phyloP scores from a whole-genome alignment of 139 green algal genomes.

The Chlamydomonas asymmetrica region DNA sequence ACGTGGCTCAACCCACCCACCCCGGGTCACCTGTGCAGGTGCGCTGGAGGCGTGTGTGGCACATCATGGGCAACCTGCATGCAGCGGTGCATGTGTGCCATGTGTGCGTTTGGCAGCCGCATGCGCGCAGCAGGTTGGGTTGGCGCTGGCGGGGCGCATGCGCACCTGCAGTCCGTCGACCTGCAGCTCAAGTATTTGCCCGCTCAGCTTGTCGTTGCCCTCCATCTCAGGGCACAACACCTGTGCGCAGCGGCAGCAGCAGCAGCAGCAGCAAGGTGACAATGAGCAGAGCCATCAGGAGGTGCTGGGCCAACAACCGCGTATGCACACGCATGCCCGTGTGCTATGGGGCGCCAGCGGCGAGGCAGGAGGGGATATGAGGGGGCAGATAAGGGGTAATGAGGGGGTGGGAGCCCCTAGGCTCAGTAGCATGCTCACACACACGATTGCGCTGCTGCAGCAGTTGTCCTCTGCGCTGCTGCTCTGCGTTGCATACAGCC shows the following conservation, averaged over 20 bases:
- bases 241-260: conserved; percentile 13
- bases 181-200: conserved; percentile 82
- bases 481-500: too few species aligned
- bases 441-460: too few species aligned
- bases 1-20: too few species aligned
- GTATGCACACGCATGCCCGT: not conserved
- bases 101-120: too few species aligned
- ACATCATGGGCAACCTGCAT: too few species aligned
- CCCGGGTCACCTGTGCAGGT: too few species aligned
- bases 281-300: too few species aligned
- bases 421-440: too few species aligned
- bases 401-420: too few species aligned
- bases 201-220: conserved; percentile 70
- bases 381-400: not conserved
- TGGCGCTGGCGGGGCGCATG: not conserved
- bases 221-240: conserved; percentile 70
- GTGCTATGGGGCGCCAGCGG: not conserved
- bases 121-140: not conserved
- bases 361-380: not conserved
- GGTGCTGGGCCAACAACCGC: not conserved
- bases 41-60: too few species aligned
- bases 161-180: conserved; percentile 55
- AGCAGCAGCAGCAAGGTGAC: not conserved
- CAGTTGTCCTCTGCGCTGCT: too few species aligned
- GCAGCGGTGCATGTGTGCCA: too few species aligned